Conservation (phyloP, 805 yeast species). For the Candida sanyiensis region DNA sequence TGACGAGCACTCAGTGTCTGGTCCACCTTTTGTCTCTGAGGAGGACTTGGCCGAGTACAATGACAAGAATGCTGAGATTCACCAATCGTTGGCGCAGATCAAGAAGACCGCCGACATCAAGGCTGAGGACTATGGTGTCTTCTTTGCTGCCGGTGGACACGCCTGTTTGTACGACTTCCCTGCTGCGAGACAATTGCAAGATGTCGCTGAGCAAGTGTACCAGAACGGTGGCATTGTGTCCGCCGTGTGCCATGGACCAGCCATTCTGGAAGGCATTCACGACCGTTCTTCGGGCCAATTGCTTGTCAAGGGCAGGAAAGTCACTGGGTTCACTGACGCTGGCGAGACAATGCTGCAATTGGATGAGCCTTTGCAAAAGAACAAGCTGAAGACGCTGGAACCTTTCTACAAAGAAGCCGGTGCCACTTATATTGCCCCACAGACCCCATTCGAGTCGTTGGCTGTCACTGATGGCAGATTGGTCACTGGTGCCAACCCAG, state of each 20-base stretch:
- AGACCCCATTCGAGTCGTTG: constrained; percentile 46
- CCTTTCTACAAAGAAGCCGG: constrained; percentile 34
- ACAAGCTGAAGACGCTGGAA: constrained; percentile 33
- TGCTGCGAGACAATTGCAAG: constrained; percentile 40
- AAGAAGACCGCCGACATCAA: constrained; percentile 45
- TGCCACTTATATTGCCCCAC: constrained; percentile 42
- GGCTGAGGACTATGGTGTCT: constrained; percentile 44
- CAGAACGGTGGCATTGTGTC: constrained; percentile 48
- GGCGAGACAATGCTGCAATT: constrained; percentile 39
- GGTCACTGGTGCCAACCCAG: constrained; percentile 65
- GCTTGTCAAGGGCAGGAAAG: constrained; percentile 45
- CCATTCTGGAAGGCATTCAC: constrained; percentile 43
- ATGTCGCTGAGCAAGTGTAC: constrained; percentile 42
- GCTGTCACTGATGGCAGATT: constrained; percentile 50
- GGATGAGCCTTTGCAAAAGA: constrained; percentile 20
- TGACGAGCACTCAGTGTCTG: constrained; percentile 48
- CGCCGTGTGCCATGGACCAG: constrained; percentile 70
- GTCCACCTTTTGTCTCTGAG: constrained; percentile 34
- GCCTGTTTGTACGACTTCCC: constrained; percentile 57
- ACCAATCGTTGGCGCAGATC: constrained; percentile 32
- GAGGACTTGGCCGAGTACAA: constrained; percentile 38
- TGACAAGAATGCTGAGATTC: constrained; percentile 36
- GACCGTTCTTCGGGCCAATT: constrained; percentile 38
- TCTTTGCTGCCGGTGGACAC: constrained; percentile 66
- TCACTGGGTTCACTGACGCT: constrained; percentile 52